phyloP scores from a whole-genome alignment of 2,329 filamentous ascomycete species.

The Fusarium palustre region DNA sequence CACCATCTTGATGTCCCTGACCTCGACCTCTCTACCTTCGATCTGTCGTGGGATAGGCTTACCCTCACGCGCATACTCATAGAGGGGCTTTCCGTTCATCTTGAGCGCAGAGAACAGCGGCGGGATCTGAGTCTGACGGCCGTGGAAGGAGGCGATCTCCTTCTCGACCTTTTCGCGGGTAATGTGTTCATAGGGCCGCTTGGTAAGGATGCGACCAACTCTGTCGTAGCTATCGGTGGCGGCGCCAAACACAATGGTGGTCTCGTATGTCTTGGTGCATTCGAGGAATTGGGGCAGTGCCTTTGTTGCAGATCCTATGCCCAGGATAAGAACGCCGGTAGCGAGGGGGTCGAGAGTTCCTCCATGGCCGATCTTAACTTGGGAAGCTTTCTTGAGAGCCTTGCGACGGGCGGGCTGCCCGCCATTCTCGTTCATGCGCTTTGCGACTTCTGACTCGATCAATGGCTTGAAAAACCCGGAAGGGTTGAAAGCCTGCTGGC shows the following conservation, averaged over 20 bases:
- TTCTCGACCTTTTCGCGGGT: slow-evolving; percentile 83
- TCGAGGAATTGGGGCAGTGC: slow-evolving; percentile 79
- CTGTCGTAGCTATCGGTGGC: slow-evolving; percentile 94
- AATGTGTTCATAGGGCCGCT: slow-evolving; percentile 81
- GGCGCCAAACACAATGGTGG: slow-evolving; percentile 88
- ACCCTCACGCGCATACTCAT: slow-evolving; percentile 94
- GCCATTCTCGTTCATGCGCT: slow-evolving; percentile 67
- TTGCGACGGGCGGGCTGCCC: slow-evolving; percentile 70
- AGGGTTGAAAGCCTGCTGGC: slow-evolving; percentile 85
- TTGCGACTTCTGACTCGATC: slow-evolving; percentile 71
- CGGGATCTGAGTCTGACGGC: slow-evolving; percentile 88
- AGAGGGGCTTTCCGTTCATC: slow-evolving; percentile 92
- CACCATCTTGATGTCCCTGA: slow-evolving; percentile 80
- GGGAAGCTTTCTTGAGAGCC: slow-evolving; percentile 67
- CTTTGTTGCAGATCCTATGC: slow-evolving; percentile 90
- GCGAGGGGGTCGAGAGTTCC: slow-evolving; percentile 95
- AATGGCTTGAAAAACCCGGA: slow-evolving; percentile 84
- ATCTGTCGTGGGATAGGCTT: slow-evolving; percentile 88
- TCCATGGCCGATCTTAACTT: slow-evolving; percentile 95
- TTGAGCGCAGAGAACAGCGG: slow-evolving; percentile 94
- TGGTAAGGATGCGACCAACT: slow-evolving; percentile 83
- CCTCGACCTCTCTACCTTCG: slow-evolving; percentile 80
- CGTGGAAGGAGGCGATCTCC: slow-evolving; percentile 79
- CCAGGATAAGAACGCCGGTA: slow-evolving; percentile 90
- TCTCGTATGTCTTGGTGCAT: slow-evolving; percentile 95